A percentile compares a stretch with the other conserved stretches of the same genome.
Conservation (phyloP, 1,284 basidiomycete genomes). For the Apiotrichum siamense region DNA sequence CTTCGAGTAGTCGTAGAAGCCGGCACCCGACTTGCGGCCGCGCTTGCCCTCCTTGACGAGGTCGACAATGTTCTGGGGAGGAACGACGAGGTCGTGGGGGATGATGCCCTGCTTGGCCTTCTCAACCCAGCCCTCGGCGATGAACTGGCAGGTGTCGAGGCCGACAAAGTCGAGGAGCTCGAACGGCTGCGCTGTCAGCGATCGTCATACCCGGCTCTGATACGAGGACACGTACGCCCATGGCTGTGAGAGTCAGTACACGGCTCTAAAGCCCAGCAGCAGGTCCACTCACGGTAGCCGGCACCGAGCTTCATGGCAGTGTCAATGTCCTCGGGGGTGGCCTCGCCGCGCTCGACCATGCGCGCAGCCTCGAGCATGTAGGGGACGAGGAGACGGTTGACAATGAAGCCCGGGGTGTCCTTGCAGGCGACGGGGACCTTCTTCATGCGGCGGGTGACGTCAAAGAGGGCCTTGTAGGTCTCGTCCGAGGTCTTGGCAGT, state of each 20-base stretch:
- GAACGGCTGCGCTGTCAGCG: conserved; percentile 47
- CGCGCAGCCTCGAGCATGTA: conserved; percentile 56
- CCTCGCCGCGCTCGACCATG: conserved; percentile 56
- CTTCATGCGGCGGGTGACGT: conserved; percentile 51
- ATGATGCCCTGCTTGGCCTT: conserved; percentile 49
- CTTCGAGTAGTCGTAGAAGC: conserved; percentile 37
- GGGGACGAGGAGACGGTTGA: conserved; percentile 53
- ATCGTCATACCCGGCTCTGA: not conserved
- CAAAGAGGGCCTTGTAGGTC: conserved; percentile 49
- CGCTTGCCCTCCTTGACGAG: conserved; percentile 53
- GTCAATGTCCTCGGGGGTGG: conserved; percentile 55
- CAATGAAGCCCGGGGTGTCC: conserved; percentile 55
- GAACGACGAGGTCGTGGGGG: conserved; percentile 49
- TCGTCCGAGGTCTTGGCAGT: conserved; percentile 51
- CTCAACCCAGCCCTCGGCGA: conserved; percentile 53
- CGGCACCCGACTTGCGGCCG: conserved; percentile 53
- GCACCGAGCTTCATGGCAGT: conserved; percentile 58
- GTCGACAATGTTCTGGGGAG: conserved; percentile 49
- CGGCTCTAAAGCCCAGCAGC: not conserved
- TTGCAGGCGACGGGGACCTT: conserved; percentile 55
- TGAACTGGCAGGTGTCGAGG: conserved; percentile 50
- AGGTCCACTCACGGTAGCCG: conserved; percentile 46
- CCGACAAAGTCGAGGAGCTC: conserved; percentile 56
- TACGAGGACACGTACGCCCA: conserved; percentile 41
- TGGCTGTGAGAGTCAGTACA: conserved; percentile 13